Conservation (phyloP, 1,139 yeast genomes). For the Chernovozyma sophiae-reginae region DNA sequence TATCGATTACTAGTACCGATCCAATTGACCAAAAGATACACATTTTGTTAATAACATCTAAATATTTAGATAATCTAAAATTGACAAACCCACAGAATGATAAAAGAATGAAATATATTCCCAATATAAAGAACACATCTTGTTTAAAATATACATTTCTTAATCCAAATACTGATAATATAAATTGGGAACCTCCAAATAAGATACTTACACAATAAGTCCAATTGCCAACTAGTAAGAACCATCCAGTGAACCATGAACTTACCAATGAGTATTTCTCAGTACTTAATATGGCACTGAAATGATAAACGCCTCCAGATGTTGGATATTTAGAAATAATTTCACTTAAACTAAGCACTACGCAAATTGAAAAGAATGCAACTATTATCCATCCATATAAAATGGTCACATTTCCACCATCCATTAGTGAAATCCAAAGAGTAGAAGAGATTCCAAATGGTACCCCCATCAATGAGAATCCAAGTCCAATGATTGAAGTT, state of each 20-base stretch:
- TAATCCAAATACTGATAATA: constrained; percentile 61
- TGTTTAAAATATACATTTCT: constrained; percentile 55
- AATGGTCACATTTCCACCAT: constrained; percentile 72
- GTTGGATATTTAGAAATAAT: constrained; percentile 72
- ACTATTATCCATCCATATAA: constrained; percentile 68
- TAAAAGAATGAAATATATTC: constrained; percentile 54
- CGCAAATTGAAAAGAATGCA: constrained; percentile 56
- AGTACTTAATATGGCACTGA: constrained; percentile 65
- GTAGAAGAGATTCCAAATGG: constrained; percentile 74
- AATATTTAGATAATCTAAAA: constrained; percentile 51
- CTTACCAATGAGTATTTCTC: constrained; percentile 49
- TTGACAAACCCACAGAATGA: constrained; percentile 59
- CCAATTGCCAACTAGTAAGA: constrained; percentile 69
- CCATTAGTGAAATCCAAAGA: constrained; percentile 60
- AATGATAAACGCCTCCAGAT: constrained; percentile 72
- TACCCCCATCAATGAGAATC: constrained; percentile 75
- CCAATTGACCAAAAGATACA: constrained; percentile 73
- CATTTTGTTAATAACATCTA: constrained; percentile 60
- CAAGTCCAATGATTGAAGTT: constrained; percentile 65
- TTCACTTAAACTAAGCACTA: constrained; percentile 66
- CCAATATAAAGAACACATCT: constrained; percentile 51
- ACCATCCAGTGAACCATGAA: constrained; percentile 79
- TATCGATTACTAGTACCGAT: constrained; percentile 66
- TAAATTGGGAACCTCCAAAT: constrained; percentile 71
- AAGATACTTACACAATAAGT: constrained; percentile 69